Evolutionary conservation across 352 stramenopile species (phyloP).

Genomic region (Phytophthora cryptogea): DNA sequence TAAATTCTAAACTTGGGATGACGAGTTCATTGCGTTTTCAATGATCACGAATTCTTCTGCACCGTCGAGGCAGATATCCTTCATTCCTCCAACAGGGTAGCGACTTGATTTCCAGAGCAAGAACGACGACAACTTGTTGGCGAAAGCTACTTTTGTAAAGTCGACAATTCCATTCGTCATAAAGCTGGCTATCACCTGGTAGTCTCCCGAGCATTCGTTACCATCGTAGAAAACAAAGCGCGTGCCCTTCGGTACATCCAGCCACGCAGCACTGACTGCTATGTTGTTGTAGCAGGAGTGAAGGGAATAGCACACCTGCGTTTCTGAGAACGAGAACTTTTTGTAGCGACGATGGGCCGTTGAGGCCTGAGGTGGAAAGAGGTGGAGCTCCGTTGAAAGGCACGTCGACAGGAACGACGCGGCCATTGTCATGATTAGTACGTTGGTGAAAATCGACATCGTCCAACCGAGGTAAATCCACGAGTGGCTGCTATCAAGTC

Average conservation of each 20-base stretch:
- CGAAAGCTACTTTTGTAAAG: slow-evolving; percentile 16
- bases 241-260: background rate
- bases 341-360: slow-evolving; percentile 14
- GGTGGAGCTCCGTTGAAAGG: slow-evolving; percentile 10
- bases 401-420: background rate
- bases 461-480: background rate
- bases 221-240: slow-evolving; percentile 15
- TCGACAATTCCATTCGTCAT: slow-evolving; percentile 6
- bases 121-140: slow-evolving; percentile 23
- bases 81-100: slow-evolving; percentile 12
- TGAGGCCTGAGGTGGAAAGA: slow-evolving; percentile 8
- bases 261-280: slow-evolving; percentile 10
- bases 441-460: background rate
- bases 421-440: background rate
- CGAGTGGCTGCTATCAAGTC: background rate
- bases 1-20: background rate
- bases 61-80: slow-evolving; percentile 12
- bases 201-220: slow-evolving; percentile 8
- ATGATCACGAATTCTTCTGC: background rate
- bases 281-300: slow-evolving; percentile 26
- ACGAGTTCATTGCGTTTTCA: background rate
- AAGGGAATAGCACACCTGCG: slow-evolving; percentile 22
- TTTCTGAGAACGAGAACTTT: slow-evolving; percentile 14
- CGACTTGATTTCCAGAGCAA: slow-evolving; percentile 8
- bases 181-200: background rate